Evolutionary conservation across 2,329 filamentous ascomycete species (phyloP).

Genomic region (Aureobasidium sp.): DNA sequence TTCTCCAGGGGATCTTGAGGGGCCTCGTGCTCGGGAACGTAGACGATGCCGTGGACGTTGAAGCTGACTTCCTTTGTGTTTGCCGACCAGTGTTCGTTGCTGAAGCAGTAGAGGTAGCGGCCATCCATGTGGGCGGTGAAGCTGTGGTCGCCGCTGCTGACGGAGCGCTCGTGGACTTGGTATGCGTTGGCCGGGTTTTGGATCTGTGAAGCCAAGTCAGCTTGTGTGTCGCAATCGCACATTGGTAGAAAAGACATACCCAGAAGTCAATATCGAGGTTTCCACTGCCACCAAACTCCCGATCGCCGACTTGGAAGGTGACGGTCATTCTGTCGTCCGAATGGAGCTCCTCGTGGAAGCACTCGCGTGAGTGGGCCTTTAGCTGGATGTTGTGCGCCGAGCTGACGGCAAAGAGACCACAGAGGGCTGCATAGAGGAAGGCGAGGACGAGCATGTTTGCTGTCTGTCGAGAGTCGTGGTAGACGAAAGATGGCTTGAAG

Average conservation of each 20-base stretch:
- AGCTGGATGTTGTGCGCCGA: slow-evolving; percentile 93
- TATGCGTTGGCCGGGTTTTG: slow-evolving; percentile 67
- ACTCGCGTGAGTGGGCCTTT: slow-evolving; percentile 86
- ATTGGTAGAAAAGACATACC: slow-evolving; percentile 49
- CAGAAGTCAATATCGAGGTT: slow-evolving; percentile 97
- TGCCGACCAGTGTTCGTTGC: slow-evolving; percentile 95
- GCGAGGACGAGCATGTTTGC: slow-evolving; percentile 25
- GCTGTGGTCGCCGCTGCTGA: slow-evolving; percentile 86
- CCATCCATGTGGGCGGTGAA: slow-evolving; percentile 81
- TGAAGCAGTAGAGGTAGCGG: slow-evolving; percentile 94
- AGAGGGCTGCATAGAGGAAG: slow-evolving; percentile 35
- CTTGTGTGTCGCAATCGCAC: neutral
- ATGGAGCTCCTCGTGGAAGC: slow-evolving; percentile 91
- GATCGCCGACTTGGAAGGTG: slow-evolving; percentile 93
- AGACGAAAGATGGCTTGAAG: neutral
- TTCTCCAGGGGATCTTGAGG: slow-evolving; percentile 80
- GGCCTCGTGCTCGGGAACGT: slow-evolving; percentile 80
- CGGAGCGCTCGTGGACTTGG: slow-evolving; percentile 68
- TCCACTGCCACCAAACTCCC: slow-evolving; percentile 88
- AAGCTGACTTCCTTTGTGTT: slow-evolving; percentile 97
- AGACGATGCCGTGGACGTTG: slow-evolving; percentile 98
- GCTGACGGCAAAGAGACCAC: slow-evolving; percentile 53
- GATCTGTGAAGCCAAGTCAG: slow-evolving; percentile 45
- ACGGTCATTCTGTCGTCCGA: slow-evolving; percentile 94
- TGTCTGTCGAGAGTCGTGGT: slow-evolving; percentile 3